Evolutionary conservation across 169 alveolate species (phyloP).

Genomic region (Plasmodium relictum): DNA sequence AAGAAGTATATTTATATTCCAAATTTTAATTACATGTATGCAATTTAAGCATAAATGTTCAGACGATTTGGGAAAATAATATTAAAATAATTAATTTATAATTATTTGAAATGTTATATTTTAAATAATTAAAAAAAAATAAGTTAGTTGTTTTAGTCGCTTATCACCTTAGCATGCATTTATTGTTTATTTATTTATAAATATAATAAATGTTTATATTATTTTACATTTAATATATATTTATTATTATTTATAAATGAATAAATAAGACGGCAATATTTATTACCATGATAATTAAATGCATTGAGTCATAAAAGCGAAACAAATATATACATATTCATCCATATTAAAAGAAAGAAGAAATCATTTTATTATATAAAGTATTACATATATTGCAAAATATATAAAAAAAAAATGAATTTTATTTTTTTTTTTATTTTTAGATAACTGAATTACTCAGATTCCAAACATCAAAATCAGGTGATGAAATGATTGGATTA

Average conservation of each 20-base stretch:
- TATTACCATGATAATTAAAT: slow-evolving; percentile 58
- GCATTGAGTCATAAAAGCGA: slow-evolving; percentile 76
- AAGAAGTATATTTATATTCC: slow-evolving; percentile 3
- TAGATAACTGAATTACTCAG: slow-evolving; percentile 97
- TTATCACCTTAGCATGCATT: slow-evolving; percentile 77
- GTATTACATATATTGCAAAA: background rate
- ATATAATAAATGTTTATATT: slow-evolving; percentile 8
- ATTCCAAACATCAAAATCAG: slow-evolving; percentile 98
- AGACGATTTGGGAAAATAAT: slow-evolving; percentile 60
- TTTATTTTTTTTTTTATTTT: background rate
- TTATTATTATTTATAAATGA: slow-evolving; percentile 14
- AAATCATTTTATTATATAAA: background rate
- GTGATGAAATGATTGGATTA: slow-evolving; percentile 97
- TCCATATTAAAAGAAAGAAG: background rate
- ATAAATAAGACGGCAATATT: slow-evolving; percentile 57
- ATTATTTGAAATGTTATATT: slow-evolving; percentile 47
- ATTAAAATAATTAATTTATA: slow-evolving; percentile 4
- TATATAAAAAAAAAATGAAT: background rate
- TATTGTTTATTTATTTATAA: slow-evolving; percentile 39
- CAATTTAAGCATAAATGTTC: slow-evolving; percentile 37
- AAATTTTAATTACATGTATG: slow-evolving; percentile 69
- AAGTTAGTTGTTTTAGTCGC: slow-evolving; percentile 30
- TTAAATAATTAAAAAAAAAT: background rate
- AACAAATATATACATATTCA: slow-evolving; percentile 3
- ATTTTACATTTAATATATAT: background rate